A percentile compares a stretch with the other conserved stretches of the same genome.
These are phyloP conservation scores for Citrus cavaleriei DNA, from an alignment of 345 rosid genomes.

Conservation along the genomic window DNA sequence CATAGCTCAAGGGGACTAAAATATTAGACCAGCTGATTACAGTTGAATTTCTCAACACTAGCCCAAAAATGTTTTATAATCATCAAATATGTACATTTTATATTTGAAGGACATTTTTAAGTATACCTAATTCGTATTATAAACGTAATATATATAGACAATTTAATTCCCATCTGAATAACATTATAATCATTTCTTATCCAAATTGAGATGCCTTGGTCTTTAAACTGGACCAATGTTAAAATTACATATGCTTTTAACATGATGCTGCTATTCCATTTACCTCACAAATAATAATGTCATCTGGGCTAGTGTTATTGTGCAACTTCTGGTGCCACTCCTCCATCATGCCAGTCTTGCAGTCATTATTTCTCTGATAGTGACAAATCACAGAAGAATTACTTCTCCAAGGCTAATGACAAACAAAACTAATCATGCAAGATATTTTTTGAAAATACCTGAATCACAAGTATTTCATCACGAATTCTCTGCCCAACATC, in stretches of 20 bases:
- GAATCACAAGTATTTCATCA: slow-evolving; percentile 40
- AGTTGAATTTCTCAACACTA: neutral
- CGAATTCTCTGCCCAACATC: slow-evolving; percentile 49
- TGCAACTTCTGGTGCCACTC: slow-evolving; percentile 56
- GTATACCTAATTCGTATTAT: neutral
- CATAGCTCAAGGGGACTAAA: neutral
- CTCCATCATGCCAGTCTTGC: slow-evolving; percentile 49
- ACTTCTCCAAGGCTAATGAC: neutral
- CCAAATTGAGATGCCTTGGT: neutral
- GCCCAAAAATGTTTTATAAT: neutral
- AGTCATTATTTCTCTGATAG: slow-evolving; percentile 37
- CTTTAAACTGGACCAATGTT: neutral
- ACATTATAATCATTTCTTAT: neutral
- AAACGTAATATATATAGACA: neutral
- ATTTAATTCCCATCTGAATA: neutral
- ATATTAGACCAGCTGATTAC: neutral
- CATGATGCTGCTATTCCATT: slow-evolving; percentile 2
- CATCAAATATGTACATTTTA: neutral
- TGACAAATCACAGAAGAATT: neutral
- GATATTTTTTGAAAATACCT: slow-evolving; percentile 21
- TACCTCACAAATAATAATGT: slow-evolving; percentile 48
- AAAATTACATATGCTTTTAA: neutral
- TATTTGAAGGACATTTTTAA: neutral
- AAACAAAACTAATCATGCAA: neutral
- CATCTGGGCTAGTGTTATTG: slow-evolving; percentile 47